These are phyloP conservation scores for Tetracladium marchalianum DNA, from an alignment of 495 filamentous ascomycete genomes.

Conservation along the genomic window DNA sequence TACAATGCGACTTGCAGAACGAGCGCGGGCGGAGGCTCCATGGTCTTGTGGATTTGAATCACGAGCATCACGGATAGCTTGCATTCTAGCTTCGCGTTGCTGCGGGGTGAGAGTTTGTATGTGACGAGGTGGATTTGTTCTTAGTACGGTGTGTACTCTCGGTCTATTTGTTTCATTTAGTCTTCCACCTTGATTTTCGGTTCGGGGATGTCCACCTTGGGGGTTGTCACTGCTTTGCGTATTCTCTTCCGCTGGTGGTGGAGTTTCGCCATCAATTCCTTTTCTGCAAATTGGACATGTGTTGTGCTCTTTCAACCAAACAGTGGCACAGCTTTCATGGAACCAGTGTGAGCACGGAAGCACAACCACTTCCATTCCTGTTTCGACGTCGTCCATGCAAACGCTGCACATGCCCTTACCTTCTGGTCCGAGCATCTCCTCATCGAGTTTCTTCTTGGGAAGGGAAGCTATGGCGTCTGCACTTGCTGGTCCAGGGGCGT, in stretches of 20 bases:
- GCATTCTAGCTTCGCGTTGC: slow-evolving; percentile 9
- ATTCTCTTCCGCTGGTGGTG: neutral
- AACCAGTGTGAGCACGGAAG: slow-evolving; percentile 93
- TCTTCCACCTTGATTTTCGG: too few relatives aligned
- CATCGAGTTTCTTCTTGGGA: slow-evolving; percentile 56
- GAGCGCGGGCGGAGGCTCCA: neutral
- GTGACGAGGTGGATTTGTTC: too few relatives aligned
- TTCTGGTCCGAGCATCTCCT: slow-evolving; percentile 52
- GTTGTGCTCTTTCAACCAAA: slow-evolving; percentile 81
- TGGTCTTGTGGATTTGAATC: slow-evolving; percentile 2
- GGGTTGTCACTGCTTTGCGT: too few relatives aligned
- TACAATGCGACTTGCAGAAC: too few relatives aligned
- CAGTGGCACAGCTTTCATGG: slow-evolving; percentile 62
- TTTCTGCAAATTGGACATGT: slow-evolving; percentile 84
- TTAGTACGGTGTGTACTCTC: too few relatives aligned
- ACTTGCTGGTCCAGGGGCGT: slow-evolving; percentile 75
- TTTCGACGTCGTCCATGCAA: slow-evolving; percentile 78
- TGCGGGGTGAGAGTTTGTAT: slow-evolving; percentile 9
- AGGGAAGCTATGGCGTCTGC: slow-evolving; percentile 62
- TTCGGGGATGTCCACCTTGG: too few relatives aligned
- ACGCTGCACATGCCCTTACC: slow-evolving; percentile 27
- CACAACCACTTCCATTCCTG: slow-evolving; percentile 65
- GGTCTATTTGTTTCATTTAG: too few relatives aligned
- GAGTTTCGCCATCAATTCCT: slow-evolving; percentile 44
- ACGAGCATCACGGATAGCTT: slow-evolving; percentile 19